Base-by-base conservation (phyloP, 495 filamentous ascomycete genomes). In the Thermothielavioides terrestris region DNA sequence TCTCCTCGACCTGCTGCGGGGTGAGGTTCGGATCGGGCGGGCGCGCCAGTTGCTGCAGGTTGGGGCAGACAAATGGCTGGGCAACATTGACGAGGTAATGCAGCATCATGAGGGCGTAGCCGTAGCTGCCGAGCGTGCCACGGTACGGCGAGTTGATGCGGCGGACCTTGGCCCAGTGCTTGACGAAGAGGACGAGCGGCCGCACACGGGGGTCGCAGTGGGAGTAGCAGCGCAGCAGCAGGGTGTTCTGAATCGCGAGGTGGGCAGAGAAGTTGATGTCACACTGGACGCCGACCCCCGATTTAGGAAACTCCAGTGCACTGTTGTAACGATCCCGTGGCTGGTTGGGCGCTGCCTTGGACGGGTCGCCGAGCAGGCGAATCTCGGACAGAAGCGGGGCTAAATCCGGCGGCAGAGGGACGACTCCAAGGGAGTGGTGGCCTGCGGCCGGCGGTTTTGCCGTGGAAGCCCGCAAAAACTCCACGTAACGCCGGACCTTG, bases 31-130 rank as follows among this genome's bases (percentile, higher is more conserved):
- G 62, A 26, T 63, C 64, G 6, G 67, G 64, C 11, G 69, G 62
- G n/a, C 66, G 68, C n/a, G 69, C 69, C 9, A 77, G 61, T 6
- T 69, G 57, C 62, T 92, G 88, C 8, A 94, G 72, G 60, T 94
- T 94, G 0, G 82, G 85, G 36, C 82, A 75, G n/a, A 94, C 81
- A 31, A 86, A 84, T 4, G 88, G 88, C 28, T 77, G 66, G 12
- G 78, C 84, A 45, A 92, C 60, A 56, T 94, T 91, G 52, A 88
- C 73, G 26, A 94, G 80, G 55, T 89, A 92, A 61, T 94, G 88
- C n/a, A 94, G 68, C n/a, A 87, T 82, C 85, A 94, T 90, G 6
- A 94, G 71, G n/a, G 88, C 85, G 64, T 89, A 94, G 39, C 88
- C 88, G 61, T 94, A 94, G 46, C 83, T 87, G 57, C 83, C 86